Percentiles rank a stretch among this genome's conserved stretches.
These are phyloP conservation scores for Ichthyophthirius multifiliis DNA, from an alignment of 169 alveolate genomes.

Conservation along the genomic window DNA sequence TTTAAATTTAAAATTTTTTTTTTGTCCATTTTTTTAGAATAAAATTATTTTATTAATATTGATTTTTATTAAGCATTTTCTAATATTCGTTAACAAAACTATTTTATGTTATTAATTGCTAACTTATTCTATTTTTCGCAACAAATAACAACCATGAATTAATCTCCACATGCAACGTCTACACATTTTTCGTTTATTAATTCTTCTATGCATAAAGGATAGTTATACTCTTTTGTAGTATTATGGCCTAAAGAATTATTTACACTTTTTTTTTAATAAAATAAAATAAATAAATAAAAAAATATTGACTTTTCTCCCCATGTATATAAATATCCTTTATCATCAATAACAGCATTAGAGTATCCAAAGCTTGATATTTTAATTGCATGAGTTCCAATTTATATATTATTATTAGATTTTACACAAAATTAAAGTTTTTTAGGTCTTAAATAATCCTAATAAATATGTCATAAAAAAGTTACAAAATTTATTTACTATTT, in stretches of 20 bases:
- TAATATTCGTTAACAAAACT: background rate
- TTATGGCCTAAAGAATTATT: background rate
- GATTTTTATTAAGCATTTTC: background rate
- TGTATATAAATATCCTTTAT: background rate
- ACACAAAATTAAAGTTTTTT: background rate
- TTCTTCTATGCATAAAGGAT: background rate
- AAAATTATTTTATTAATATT: background rate
- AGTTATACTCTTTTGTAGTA: background rate
- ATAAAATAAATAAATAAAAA: background rate
- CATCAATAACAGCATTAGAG: conserved; percentile 4
- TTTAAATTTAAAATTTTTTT: background rate
- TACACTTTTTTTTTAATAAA: background rate
- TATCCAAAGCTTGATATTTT: background rate
- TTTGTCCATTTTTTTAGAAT: background rate
- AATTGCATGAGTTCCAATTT: conserved; percentile 2
- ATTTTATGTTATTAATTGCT: background rate
- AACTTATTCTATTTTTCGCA: background rate
- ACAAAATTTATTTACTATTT: background rate
- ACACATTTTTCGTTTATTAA: background rate
- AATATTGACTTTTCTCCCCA: background rate
- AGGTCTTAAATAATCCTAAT: conserved; percentile 2
- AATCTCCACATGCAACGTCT: background rate
- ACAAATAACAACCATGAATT: background rate
- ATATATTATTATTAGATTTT: background rate
- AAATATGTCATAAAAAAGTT: background rate